A percentile compares a stretch with the other conserved stretches of the same genome.
phyloP scores from a whole-genome alignment of 1,139 yeast genomes.

The Lipomyces yarrowii region DNA sequence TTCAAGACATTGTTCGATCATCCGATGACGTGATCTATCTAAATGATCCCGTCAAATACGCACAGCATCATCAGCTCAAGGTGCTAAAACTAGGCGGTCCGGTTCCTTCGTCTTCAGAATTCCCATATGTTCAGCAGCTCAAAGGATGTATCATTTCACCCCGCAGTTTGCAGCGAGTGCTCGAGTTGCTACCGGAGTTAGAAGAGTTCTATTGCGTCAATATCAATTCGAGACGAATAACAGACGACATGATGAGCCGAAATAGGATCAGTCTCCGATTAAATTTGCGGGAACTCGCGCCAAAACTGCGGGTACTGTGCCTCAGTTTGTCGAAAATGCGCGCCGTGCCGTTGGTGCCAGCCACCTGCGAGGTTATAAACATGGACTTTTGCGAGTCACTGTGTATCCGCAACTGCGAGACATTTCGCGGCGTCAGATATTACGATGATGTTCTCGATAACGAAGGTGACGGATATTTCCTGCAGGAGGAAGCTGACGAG shows the following conservation, averaged over 20 bases:
- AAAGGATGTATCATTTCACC: constrained; percentile 6
- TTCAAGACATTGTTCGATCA: constrained; percentile 8
- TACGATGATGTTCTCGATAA: constrained; percentile 21
- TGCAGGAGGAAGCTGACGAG: constrained; percentile 10
- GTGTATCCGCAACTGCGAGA: constrained; percentile 12
- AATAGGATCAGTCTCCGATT: constrained; percentile 15
- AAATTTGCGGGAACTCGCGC: constrained; percentile 16
- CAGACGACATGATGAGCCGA: constrained; percentile 14
- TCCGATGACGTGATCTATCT: constrained; percentile 9
- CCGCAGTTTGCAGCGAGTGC: constrained; percentile 11
- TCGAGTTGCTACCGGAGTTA: constrained; percentile 13
- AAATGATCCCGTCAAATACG: background rate
- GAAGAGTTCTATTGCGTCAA: constrained; percentile 16
- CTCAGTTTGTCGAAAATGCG: constrained; percentile 13
- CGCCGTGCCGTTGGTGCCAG: constrained; percentile 17
- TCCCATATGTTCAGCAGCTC: constrained; percentile 8
- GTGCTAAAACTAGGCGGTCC: constrained; percentile 1
- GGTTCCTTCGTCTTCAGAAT: background rate
- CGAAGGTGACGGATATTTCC: constrained; percentile 24
- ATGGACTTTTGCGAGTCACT: constrained; percentile 11
- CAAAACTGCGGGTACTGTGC: constrained; percentile 8
- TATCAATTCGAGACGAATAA: constrained; percentile 14
- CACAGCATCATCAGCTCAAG: constrained; percentile 7
- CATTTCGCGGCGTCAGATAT: constrained; percentile 11
- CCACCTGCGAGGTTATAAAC: constrained; percentile 13